Percentiles rank a stretch among this genome's conserved stretches.
Evolutionary conservation across 225 moss, liverwort and hornwort species (phyloP).

Genomic region (Bryum argenteum): DNA sequence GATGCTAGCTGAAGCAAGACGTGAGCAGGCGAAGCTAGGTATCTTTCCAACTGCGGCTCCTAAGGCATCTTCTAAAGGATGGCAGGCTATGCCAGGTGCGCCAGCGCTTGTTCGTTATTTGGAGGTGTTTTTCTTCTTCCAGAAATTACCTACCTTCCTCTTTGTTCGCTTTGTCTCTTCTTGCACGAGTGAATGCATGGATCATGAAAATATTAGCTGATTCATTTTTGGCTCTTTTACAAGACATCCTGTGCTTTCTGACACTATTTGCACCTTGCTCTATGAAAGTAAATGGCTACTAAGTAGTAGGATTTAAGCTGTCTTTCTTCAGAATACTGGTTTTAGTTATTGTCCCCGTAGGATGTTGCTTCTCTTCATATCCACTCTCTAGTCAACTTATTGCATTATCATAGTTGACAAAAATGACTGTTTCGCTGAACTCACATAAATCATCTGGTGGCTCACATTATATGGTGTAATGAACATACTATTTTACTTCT

Average conservation of each 20-base stretch:
- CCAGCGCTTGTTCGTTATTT: slow-evolving; percentile 76
- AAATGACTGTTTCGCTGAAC: too few species aligned
- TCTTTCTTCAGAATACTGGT: neutral
- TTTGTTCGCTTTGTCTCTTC: neutral
- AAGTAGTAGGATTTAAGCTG: neutral
- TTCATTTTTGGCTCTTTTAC: slow-evolving; percentile 10
- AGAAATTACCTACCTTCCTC: slow-evolving; percentile 18
- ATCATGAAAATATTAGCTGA: neutral
- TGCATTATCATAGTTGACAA: neutral
- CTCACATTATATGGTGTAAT: neutral
- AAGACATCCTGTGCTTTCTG: neutral
- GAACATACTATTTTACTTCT: neutral
- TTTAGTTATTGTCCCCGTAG: neutral
- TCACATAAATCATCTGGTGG: neutral
- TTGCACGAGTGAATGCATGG: neutral
- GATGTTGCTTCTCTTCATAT: neutral
- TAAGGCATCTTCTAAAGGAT: slow-evolving; percentile 61
- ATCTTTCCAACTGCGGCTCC: slow-evolving; percentile 59
- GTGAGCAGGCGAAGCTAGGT: slow-evolving; percentile 78
- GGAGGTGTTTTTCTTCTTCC: slow-evolving; percentile 54
- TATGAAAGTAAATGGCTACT: neutral
- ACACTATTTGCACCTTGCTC: neutral
- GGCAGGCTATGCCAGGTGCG: slow-evolving; percentile 68
- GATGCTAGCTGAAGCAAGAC: slow-evolving; percentile 68
- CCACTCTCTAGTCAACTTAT: neutral